Evolutionary conservation across 768 basidiomycete genomes (phyloP).

Genomic region (Podaxis sp.): DNA sequence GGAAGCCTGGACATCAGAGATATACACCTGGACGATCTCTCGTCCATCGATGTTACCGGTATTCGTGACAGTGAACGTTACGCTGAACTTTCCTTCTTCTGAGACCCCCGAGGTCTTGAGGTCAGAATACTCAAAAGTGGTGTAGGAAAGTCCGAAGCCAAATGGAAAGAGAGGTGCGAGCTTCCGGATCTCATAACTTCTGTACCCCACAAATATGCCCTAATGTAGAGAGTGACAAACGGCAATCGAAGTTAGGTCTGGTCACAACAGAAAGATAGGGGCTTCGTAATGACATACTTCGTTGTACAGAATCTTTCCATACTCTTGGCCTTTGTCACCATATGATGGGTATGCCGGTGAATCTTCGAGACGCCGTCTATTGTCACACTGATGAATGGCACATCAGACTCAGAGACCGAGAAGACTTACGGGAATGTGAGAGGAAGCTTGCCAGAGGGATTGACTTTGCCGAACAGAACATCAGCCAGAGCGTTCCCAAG

Average conservation of each 20-base stretch:
- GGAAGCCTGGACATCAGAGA: conserved; percentile 40
- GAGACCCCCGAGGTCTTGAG: conserved; percentile 35
- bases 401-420: background rate
- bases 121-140: conserved; percentile 52
- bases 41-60: conserved; percentile 41
- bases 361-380: conserved; percentile 50
- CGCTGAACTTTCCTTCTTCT: conserved; percentile 32
- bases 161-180: conserved; percentile 52
- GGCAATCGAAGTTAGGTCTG: conserved; percentile 5
- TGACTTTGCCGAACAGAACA: conserved; percentile 59
- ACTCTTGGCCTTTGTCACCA: conserved; percentile 40
- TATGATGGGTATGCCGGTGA: conserved; percentile 48
- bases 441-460: conserved; percentile 58
- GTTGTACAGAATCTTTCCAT: conserved; percentile 46
- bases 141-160: conserved; percentile 61
- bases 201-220: conserved; percentile 55
- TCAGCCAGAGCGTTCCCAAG: conserved; percentile 58
- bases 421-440: conserved; percentile 50
- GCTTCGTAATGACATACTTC: conserved; percentile 31
- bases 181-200: conserved; percentile 45
- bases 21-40: conserved; percentile 50
- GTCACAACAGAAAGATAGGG: conserved; percentile 7
- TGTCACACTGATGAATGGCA: background rate
- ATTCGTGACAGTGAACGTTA: conserved; percentile 48
- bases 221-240: conserved; percentile 14